Conservation (phyloP, 306 rosid genomes). For the Pyrus bretschneideri region DNA sequence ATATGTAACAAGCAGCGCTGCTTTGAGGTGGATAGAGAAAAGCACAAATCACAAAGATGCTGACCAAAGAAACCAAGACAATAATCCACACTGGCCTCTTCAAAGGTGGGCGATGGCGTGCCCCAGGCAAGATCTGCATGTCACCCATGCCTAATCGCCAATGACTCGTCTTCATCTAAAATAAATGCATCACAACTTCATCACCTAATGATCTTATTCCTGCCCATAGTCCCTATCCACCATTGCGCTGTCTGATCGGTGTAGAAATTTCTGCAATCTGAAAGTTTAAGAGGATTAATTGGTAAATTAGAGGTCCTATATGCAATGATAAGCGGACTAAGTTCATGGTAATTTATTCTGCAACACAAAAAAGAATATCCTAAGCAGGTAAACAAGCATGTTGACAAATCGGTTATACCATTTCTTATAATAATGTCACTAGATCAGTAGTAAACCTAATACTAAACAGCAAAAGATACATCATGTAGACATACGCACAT, state of each 20-base stretch:
- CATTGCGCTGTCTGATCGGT: neutral
- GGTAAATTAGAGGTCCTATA: neutral
- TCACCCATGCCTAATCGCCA: conserved; percentile 78
- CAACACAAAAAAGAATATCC: neutral
- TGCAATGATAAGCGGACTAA: neutral
- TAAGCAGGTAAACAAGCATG: neutral
- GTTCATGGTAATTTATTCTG: neutral
- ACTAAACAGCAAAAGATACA: neutral
- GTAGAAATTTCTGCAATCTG: conserved; percentile 27
- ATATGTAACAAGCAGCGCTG: conserved; percentile 65
- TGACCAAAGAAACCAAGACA: conserved; percentile 73
- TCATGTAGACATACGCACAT: neutral
- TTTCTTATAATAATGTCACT: neutral
- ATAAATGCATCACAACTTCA: conserved; percentile 36
- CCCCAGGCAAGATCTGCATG: conserved; percentile 63
- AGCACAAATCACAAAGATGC: conserved; percentile 67
- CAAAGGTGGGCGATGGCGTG: conserved; percentile 79
- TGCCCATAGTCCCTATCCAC: conserved; percentile 12
- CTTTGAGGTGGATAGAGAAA: conserved; percentile 73
- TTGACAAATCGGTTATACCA: too few species aligned
- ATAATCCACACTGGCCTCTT: conserved; percentile 91
- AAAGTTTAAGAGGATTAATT: conserved; percentile 4
- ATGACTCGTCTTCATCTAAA: conserved; percentile 68
- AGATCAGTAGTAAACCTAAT: neutral
- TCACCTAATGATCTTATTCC: conserved; percentile 19